A percentile compares a stretch with the other conserved stretches of the same genome.
Conservation (phyloP, 768 basidiomycete species). For the Leccinum disarticulatum region DNA sequence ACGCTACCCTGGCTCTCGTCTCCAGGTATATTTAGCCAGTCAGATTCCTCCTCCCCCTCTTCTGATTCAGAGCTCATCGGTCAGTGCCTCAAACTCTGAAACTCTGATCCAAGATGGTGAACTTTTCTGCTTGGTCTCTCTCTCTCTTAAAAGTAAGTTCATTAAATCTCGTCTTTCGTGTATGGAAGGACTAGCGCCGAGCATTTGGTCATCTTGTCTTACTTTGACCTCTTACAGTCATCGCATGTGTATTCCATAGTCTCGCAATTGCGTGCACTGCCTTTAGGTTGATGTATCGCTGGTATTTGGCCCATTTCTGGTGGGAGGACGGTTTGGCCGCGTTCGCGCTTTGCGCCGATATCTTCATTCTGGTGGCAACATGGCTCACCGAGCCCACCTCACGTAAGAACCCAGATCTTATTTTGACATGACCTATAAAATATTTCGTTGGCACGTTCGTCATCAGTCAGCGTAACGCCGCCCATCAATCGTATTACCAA, state of each 20-base stretch:
- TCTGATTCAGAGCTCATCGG: neutral
- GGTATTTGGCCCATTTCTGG: constrained; percentile 23
- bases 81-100: neutral
- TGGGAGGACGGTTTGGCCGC: constrained; percentile 32
- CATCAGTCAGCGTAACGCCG: neutral
- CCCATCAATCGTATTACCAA: neutral
- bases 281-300: constrained; percentile 24
- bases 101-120: neutral
- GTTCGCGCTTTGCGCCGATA: constrained; percentile 23
- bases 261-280: constrained; percentile 25
- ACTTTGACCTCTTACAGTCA: constrained; percentile 12
- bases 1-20: too few species aligned
- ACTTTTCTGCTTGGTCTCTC: constrained; percentile 9
- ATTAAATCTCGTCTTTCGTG: neutral
- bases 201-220: neutral
- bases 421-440: too few species aligned
- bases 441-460: neutral
- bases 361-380: constrained; percentile 10
- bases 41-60: too few species aligned
- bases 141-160: constrained; percentile 16
- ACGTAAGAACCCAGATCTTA: constrained; percentile 1
- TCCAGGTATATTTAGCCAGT: constrained; percentile 2
- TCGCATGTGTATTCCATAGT: constrained; percentile 16
- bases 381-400: constrained; percentile 2
- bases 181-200: neutral